Evolutionary conservation across 1,284 basidiomycete species (phyloP).

Genomic region (Fomitopsis pinicola): DNA sequence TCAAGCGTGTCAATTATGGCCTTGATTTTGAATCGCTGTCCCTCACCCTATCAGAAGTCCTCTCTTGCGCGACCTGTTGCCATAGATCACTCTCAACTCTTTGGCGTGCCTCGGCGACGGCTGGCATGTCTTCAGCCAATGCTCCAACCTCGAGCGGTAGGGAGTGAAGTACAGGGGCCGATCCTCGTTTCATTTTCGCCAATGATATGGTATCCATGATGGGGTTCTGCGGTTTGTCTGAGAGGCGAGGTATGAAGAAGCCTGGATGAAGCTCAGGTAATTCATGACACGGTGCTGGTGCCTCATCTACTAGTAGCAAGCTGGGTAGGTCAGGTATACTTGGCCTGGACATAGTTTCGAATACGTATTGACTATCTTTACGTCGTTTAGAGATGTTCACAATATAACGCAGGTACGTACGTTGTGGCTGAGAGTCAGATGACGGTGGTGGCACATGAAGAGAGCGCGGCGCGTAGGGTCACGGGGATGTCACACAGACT

Average conservation of each 20-base stretch:
- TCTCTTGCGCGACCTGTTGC: constrained; percentile 6
- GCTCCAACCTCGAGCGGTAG: constrained; percentile 9
- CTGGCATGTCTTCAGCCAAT: constrained; percentile 9
- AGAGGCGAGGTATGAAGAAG: constrained; percentile 57
- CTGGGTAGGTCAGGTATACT: background rate
- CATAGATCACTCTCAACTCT: constrained; percentile 8
- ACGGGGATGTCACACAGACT: background rate
- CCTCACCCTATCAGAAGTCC: background rate
- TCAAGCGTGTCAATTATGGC: constrained; percentile 8
- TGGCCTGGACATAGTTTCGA: background rate
- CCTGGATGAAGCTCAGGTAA: constrained; percentile 27
- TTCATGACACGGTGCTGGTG: constrained; percentile 5
- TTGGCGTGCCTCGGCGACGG: background rate
- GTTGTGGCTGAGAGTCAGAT: background rate
- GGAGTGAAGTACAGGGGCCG: background rate
- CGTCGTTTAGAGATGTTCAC: background rate
- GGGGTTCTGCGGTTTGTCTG: constrained; percentile 71
- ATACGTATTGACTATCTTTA: background rate
- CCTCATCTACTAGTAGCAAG: background rate
- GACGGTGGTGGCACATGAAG: background rate
- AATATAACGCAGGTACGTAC: background rate
- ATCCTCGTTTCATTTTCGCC: background rate
- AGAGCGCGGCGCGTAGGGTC: constrained; percentile 2
- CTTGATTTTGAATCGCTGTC: no score
- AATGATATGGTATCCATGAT: constrained; percentile 55